Base-by-base conservation (phyloP, 2,329 filamentous ascomycete genomes). In the Trichoderma harzianum region DNA sequence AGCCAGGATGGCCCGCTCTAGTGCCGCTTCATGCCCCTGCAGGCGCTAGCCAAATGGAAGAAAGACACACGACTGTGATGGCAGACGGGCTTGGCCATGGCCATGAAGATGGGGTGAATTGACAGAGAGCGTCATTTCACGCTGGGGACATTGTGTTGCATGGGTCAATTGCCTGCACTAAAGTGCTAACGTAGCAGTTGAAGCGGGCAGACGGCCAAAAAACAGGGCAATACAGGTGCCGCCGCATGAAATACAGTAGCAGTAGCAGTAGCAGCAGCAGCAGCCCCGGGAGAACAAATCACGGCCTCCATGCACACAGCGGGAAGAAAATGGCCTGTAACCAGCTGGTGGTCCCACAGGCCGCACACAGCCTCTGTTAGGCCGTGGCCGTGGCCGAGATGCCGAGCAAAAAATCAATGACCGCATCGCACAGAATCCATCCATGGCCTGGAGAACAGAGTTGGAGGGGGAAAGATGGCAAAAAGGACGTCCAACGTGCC, bases 21-120 rank as follows among this genome's bases (percentile, higher is more conserved):
- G 66, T 51, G 66, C 66, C 28, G 66, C 66, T 62, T 69, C 57
- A 69, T 61, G 57, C 57, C 66, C 66, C 66, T 61, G 66, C 66
- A 61, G 55, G 16, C 66, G 30, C 47, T 69, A 69, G 55, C 39
- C 66, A 43, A 62, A 62, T 53, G 66, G 57, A 30, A 51, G 39
- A 36, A 61, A 36, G 43, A 62, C 36, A 53, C 39, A 53, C 66
- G 66, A 36, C 28, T 21, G 57, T 21, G 28, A 60, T 60, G 57
- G 57, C n/a, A 53, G 47, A 53, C 47, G 47, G 21, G 47, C 47
- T 24, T 21, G 39, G 39, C 39, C 36, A 39, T 36, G 34, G 16
- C 18, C 4, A 21, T 21, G 43, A 51, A 51, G 10, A 21, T 26
- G 36, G 18, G 12, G 39, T 47, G 61, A 21, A 18, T 18, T 8